Percentiles rank a stretch among this genome's conserved stretches.
Conservation (phyloP, 1,139 yeast genomes). For the Ogataea hybrid region DNA sequence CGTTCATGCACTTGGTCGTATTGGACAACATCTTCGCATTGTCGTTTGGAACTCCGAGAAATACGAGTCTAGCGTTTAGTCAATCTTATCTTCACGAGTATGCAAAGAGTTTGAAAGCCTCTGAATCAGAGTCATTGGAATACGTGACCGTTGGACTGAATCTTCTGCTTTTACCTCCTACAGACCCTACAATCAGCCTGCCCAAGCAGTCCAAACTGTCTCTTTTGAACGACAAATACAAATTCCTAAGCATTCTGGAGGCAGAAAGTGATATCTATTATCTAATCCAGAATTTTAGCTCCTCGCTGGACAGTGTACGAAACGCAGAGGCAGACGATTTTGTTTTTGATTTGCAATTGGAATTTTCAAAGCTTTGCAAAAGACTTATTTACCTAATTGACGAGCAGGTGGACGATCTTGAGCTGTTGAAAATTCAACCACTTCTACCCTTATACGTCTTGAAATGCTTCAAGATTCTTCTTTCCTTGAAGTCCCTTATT, state of each 20-base stretch:
- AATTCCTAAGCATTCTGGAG: conserved; percentile 27
- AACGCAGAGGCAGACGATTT: conserved; percentile 38
- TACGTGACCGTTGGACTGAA: conserved; percentile 19
- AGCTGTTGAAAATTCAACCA: conserved; percentile 30
- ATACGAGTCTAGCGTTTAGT: conserved; percentile 30
- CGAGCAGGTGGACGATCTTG: conserved; percentile 35
- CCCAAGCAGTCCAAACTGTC: neutral
- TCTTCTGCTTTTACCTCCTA: conserved; percentile 2
- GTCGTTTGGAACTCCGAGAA: conserved; percentile 55
- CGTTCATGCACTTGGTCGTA: conserved; percentile 46
- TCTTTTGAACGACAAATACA: conserved; percentile 23
- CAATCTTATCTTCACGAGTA: conserved; percentile 44
- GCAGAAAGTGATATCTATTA: conserved; percentile 23
- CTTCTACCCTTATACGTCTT: conserved; percentile 25
- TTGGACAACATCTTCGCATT: conserved; percentile 57
- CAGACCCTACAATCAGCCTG: conserved; percentile 14
- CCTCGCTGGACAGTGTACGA: conserved; percentile 2
- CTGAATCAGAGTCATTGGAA: conserved; percentile 10
- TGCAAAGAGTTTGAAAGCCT: conserved; percentile 18
- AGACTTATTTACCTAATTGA: conserved; percentile 37
- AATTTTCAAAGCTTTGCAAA: conserved; percentile 44
- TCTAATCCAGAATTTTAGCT: conserved; percentile 20
- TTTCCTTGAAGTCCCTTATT: conserved; percentile 18
- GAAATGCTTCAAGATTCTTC: conserved; percentile 26
- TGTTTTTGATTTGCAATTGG: conserved; percentile 46